Evolutionary conservation across 1,139 yeast species (phyloP).

Genomic region (Blastobotrys aristatus): DNA sequence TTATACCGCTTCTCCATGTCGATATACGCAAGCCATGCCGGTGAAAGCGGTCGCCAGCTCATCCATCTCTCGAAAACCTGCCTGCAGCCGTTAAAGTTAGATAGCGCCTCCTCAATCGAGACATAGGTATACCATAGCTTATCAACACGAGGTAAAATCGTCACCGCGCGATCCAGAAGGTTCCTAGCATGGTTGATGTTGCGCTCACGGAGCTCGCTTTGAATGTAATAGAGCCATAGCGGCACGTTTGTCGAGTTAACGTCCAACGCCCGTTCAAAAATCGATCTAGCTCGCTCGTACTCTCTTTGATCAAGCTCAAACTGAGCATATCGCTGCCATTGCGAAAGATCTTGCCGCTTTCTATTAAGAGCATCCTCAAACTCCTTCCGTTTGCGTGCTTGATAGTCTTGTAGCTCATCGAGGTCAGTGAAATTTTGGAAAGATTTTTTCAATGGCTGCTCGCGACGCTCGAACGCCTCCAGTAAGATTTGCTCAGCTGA

Average conservation of each 20-base stretch:
- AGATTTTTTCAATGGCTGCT: slow-evolving; percentile 39
- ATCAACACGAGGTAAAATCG: slow-evolving; percentile 68
- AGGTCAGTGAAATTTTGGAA: slow-evolving; percentile 55
- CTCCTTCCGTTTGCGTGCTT: slow-evolving; percentile 70
- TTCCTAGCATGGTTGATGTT: slow-evolving; percentile 89
- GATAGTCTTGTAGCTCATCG: slow-evolving; percentile 73
- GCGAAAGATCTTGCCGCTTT: slow-evolving; percentile 74
- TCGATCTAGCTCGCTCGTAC: slow-evolving; percentile 68
- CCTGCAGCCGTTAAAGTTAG: slow-evolving; percentile 59
- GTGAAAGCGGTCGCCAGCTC: slow-evolving; percentile 50
- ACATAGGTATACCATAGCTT: slow-evolving; percentile 79
- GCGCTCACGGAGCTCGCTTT: slow-evolving; percentile 63
- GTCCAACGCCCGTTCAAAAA: slow-evolving; percentile 82
- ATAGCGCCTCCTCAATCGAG: slow-evolving; percentile 75
- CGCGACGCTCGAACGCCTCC: slow-evolving; percentile 50
- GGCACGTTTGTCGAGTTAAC: slow-evolving; percentile 73
- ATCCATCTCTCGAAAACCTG: slow-evolving; percentile 76
- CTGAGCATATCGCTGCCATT: slow-evolving; percentile 89
- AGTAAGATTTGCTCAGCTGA: slow-evolving; percentile 53
- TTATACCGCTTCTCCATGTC: slow-evolving; percentile 66
- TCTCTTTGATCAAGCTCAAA: slow-evolving; percentile 85
- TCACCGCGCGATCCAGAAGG: slow-evolving; percentile 71
- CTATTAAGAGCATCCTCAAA: slow-evolving; percentile 81
- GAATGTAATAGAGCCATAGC: slow-evolving; percentile 81
- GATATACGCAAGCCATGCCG: slow-evolving; percentile 73